These are phyloP conservation scores for Blastocystis sp. DNA, from an alignment of 352 stramenopile species.

Conservation along the genomic window DNA sequence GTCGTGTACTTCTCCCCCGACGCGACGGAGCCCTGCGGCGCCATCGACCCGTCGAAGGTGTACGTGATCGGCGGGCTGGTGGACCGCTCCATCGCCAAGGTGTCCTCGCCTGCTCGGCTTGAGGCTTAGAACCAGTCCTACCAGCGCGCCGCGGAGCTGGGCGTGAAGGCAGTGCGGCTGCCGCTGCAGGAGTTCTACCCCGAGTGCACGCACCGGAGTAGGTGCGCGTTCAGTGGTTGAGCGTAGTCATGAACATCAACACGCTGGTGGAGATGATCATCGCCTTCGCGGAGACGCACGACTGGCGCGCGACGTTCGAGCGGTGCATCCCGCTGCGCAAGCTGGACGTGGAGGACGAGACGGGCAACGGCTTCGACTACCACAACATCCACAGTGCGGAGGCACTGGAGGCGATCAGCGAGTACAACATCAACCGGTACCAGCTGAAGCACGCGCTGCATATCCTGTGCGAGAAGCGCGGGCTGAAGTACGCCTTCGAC, in stretches of 20 bases:
- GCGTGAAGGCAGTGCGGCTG: not conserved
- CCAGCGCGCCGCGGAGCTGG: not conserved
- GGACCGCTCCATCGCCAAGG: conserved; percentile 81
- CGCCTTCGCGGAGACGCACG: conserved; percentile 17
- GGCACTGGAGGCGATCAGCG: conserved; percentile 16
- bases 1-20: conserved; percentile 82
- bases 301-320: conserved; percentile 30
- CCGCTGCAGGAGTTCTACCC: conserved; percentile 36
- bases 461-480: conserved; percentile 1
- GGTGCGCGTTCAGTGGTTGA: not conserved
- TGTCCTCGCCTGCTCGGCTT: not conserved
- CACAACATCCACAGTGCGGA: not conserved
- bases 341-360: conserved; percentile 8
- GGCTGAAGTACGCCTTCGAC: not conserved
- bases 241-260: conserved; percentile 51
- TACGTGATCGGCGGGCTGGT: conserved; percentile 83
- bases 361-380: conserved; percentile 34
- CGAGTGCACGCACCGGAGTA: conserved; percentile 33
- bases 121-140: conserved; percentile 20
- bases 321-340: conserved; percentile 37
- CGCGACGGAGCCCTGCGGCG: conserved; percentile 76
- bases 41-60: conserved; percentile 74
- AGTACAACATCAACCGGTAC: conserved; percentile 40
- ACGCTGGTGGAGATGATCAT: conserved; percentile 57
- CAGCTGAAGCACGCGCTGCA: conserved; percentile 45